Evolutionary conservation across 2,329 filamentous ascomycete species (phyloP).

Genomic region (Colletotrichum sp.): DNA sequence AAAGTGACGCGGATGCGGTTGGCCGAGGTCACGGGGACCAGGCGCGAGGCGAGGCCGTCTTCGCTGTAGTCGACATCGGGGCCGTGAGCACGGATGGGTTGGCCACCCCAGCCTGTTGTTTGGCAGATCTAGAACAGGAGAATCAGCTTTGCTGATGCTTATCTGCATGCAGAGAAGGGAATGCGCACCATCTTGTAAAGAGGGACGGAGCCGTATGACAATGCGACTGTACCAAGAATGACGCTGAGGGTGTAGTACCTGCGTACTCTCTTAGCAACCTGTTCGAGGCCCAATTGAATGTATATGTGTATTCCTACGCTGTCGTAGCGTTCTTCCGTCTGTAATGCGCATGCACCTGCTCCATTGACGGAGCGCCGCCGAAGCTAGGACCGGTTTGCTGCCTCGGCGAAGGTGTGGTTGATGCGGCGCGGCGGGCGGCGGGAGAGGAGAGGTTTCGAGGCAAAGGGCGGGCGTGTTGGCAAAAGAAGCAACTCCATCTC

Average conservation of each 20-base stretch:
- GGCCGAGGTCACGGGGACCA: conserved; percentile 80
- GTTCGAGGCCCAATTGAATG: not conserved
- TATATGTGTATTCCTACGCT: conserved; percentile 31
- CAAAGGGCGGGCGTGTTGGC: conserved; percentile 36
- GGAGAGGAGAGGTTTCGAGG: conserved; percentile 20
- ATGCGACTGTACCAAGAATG: conserved; percentile 78
- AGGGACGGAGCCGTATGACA: conserved; percentile 84
- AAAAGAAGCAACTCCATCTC: conserved; percentile 42
- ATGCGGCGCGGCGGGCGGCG: conserved; percentile 30
- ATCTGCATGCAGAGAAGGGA: not conserved
- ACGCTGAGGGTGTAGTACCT: conserved; percentile 79
- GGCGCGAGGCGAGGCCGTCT: conserved; percentile 73
- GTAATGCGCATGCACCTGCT: conserved; percentile 68
- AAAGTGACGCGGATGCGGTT: conserved; percentile 94
- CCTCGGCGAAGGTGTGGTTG: conserved; percentile 31
- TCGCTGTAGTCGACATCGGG: conserved; percentile 48
- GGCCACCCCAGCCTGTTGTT: conserved; percentile 89
- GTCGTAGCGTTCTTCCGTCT: conserved; percentile 70
- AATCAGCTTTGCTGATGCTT: conserved; percentile 5
- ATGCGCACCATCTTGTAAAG: conserved; percentile 80
- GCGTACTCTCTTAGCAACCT: conserved; percentile 19
- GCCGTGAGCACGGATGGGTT: conserved; percentile 82
- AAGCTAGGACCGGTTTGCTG: conserved; percentile 27
- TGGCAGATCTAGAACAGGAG: conserved; percentile 69
- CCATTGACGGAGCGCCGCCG: conserved; percentile 52